A percentile compares a stretch with the other conserved stretches of the same genome.
Evolutionary conservation across 768 basidiomycete genomes (phyloP).

Genomic region (Russula sp.): DNA sequence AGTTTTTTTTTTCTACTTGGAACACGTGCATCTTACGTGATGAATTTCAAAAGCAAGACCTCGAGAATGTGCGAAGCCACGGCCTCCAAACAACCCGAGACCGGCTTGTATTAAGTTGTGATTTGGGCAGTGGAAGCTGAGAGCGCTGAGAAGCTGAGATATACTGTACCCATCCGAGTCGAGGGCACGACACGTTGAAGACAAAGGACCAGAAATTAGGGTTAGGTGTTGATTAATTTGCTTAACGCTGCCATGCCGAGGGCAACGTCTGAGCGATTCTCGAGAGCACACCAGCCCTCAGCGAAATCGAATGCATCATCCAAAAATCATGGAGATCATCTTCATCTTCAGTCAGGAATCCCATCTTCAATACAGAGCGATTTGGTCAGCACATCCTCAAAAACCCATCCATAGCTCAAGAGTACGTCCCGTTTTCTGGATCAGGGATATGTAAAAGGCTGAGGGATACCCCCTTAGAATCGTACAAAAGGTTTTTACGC

Average conservation of each 20-base stretch:
- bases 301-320: slow-evolving; percentile 52
- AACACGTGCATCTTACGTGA: too few relatives aligned
- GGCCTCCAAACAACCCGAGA: too few relatives aligned
- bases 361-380: slow-evolving; percentile 90
- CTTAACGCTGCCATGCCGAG: slow-evolving; percentile 18
- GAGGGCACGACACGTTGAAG: too few relatives aligned
- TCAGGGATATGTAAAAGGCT: slow-evolving; percentile 23
- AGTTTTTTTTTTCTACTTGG: too few relatives aligned
- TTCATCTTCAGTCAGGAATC: slow-evolving; percentile 59
- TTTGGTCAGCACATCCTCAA: slow-evolving; percentile 99
- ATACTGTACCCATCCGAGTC: too few relatives aligned
- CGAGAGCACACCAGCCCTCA: slow-evolving; percentile 61
- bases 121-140: too few relatives aligned
- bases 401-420: slow-evolving; percentile 87
- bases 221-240: slow-evolving; percentile 17
- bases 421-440: slow-evolving; percentile 47
- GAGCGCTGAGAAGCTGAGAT: too few relatives aligned
- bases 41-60: too few relatives aligned
- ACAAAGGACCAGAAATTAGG: slow-evolving; percentile 11
- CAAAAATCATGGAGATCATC: slow-evolving; percentile 42
- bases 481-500: slow-evolving; percentile 51
- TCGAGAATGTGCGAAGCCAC: too few relatives aligned
- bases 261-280: slow-evolving; percentile 22
- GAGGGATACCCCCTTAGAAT: slow-evolving; percentile 41
- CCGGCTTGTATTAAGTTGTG: too few relatives aligned